Conservation (phyloP, 768 basidiomycete genomes). For the Tulasnella sp. region DNA sequence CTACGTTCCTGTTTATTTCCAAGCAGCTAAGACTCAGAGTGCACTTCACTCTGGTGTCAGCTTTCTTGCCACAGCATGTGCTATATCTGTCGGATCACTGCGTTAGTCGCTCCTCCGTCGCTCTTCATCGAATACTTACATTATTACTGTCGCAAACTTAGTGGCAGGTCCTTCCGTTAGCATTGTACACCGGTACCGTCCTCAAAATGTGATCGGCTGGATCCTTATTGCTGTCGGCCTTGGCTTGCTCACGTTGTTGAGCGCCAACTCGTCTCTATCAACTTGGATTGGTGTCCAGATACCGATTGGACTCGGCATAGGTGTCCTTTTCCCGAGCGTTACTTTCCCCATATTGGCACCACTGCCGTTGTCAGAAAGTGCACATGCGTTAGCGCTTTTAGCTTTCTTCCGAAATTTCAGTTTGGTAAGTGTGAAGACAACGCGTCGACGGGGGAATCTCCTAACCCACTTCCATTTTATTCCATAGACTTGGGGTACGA, state of each 20-base stretch:
- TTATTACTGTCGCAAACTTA: not conserved
- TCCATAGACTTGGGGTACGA: slow-evolving; percentile 28
- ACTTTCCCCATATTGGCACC: slow-evolving; percentile 31
- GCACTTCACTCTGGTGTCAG: slow-evolving; percentile 36
- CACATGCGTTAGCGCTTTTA: slow-evolving; percentile 23
- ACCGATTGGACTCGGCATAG: slow-evolving; percentile 6
- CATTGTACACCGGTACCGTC: slow-evolving; percentile 34
- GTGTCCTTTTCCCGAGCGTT: slow-evolving; percentile 19
- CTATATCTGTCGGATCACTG: slow-evolving; percentile 36
- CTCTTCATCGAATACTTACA: too few species aligned
- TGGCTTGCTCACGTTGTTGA: slow-evolving; percentile 30
- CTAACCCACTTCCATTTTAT: too few species aligned
- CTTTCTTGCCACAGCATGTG: slow-evolving; percentile 34
- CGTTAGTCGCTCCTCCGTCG: not conserved
- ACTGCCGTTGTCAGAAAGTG: slow-evolving; percentile 17
- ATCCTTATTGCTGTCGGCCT: slow-evolving; percentile 31
- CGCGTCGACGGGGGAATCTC: too few species aligned
- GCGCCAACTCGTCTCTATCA: not conserved
- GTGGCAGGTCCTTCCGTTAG: slow-evolving; percentile 35
- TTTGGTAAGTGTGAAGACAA: too few species aligned
- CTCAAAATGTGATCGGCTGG: slow-evolving; percentile 36
- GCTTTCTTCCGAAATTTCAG: slow-evolving; percentile 29
- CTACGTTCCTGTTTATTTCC: slow-evolving; percentile 29
- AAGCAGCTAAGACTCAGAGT: slow-evolving; percentile 34
- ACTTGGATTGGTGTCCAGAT: slow-evolving; percentile 15